Evolutionary conservation across 768 basidiomycete genomes (phyloP), one percentile per base, ranked within the genome.

Genomic region (Tulasnella calospora): DNA sequence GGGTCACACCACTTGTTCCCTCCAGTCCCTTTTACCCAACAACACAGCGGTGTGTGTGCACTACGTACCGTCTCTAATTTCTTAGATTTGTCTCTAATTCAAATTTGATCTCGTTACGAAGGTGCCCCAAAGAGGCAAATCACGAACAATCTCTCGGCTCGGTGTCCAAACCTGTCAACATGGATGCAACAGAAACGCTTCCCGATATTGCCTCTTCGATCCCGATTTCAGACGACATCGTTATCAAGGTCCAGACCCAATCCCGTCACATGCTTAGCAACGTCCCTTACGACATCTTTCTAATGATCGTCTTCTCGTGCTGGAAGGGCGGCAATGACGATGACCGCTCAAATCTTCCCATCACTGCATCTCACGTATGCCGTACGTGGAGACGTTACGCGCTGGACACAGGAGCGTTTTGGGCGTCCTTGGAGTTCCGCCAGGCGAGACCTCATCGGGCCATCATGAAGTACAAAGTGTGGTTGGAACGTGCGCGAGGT

Each of bases 321-420:
- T 67, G 23, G 61, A 30, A 67, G 6, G n/a, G 30, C 9, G 61
- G n/a, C 21, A 33, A 2, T 3, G 61, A 33, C 33, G 12, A 67
- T 3, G 1, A 67, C 6, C 21, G 33, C 61, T 27, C 61, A 27
- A 67, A 67, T 17, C 33, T 67, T 33, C 61, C 61, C 15, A 33
- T 33, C 61, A 72, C 38, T 10, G 71, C 36, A 40, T 72, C 71
- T 23, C 71, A 72, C 23, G 71, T 72, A 72, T 72, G 71, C 27
- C 71, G 71, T 4, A 72, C 71, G 15, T 72, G 71, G 71, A 72
- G 71, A 19, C 23, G 23, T 13, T 46, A 72, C 36, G 71, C 71
- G 21, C 35, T 72, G 13, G 71, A 40, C 36, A 72, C 71, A 13
- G 38, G 30, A 12, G 27, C 38, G 13, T 36, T 72, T 21, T 72